These are phyloP conservation scores for Phytophthora hybrid DNA, from an alignment of 352 stramenopile species.

Conservation along the genomic window DNA sequence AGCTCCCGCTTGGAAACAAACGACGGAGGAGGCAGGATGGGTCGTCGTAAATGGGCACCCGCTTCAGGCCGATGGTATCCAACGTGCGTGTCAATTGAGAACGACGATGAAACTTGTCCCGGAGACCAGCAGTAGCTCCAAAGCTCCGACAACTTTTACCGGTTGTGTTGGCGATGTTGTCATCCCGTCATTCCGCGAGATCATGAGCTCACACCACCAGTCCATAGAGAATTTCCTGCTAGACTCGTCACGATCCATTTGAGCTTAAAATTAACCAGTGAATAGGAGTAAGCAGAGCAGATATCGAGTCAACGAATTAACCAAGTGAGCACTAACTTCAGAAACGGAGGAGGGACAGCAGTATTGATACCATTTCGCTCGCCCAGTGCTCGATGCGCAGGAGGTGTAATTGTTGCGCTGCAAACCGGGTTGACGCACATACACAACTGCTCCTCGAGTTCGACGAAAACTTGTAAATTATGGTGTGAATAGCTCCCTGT, in stretches of 20 bases:
- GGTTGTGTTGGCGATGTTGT: slow-evolving; percentile 26
- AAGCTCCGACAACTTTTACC: slow-evolving; percentile 14
- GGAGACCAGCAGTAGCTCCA: not conserved
- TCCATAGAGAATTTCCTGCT: slow-evolving; percentile 36
- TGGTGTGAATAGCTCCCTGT: no score
- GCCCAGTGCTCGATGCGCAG: no score
- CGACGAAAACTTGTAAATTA: no score
- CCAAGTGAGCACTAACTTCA: no score
- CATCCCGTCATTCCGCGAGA: slow-evolving; percentile 37
- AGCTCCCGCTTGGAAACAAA: slow-evolving; percentile 1
- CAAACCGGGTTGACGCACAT: no score
- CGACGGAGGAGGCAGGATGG: slow-evolving; percentile 28
- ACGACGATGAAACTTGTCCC: slow-evolving; percentile 23
- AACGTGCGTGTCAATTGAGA: slow-evolving; percentile 13
- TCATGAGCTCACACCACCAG: slow-evolving; percentile 30
- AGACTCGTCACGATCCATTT: slow-evolving; percentile 22
- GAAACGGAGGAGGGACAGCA: no score
- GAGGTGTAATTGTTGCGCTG: no score
- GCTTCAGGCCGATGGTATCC: not conserved
- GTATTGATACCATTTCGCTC: no score
- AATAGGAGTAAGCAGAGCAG: not conserved
- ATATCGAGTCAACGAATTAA: not conserved
- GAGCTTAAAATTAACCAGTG: not conserved
- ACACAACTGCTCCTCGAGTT: no score
- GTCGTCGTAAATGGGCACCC: slow-evolving; percentile 19